Conservation (phyloP, 768 basidiomycete genomes). For the Podaxis carcinomalis region DNA sequence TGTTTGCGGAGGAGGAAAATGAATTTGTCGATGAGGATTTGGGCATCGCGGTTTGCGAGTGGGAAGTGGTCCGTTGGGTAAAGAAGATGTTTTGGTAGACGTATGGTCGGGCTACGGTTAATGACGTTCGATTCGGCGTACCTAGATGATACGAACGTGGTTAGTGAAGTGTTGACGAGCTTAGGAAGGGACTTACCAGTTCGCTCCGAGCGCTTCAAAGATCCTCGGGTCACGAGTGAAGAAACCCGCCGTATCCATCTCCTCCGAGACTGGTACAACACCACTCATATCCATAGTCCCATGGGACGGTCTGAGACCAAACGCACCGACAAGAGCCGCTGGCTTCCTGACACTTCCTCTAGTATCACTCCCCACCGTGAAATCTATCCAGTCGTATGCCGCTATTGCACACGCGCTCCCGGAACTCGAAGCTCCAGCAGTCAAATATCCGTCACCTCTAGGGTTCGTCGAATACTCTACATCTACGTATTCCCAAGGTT, state of each 20-base stretch:
- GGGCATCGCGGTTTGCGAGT: conserved; percentile 25
- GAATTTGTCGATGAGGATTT: conserved; percentile 27
- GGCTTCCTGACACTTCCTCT: conserved; percentile 36
- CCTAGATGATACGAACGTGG: conserved; percentile 16
- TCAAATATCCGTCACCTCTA: conserved; percentile 31
- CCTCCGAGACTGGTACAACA: conserved; percentile 31
- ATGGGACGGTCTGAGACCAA: conserved; percentile 31
- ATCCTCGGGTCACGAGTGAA: conserved; percentile 29
- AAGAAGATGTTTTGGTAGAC: conserved; percentile 26
- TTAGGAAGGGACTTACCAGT: conserved; percentile 22
- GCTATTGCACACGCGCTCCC: conserved; percentile 37
- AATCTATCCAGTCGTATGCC: conserved; percentile 34
- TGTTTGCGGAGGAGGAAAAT: conserved; percentile 19
- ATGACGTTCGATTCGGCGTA: conserved; percentile 26
- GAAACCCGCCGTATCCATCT: conserved; percentile 36
- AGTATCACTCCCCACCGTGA: conserved; percentile 35
- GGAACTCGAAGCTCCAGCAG: conserved; percentile 33
- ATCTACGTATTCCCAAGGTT: conserved; percentile 35
- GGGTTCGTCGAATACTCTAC: conserved; percentile 34
- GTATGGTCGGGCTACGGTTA: conserved; percentile 18
- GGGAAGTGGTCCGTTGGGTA: conserved; percentile 34
- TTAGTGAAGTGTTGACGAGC: background rate
- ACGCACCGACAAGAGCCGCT: conserved; percentile 33
- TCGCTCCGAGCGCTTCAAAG: conserved; percentile 23
- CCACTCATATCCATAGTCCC: conserved; percentile 29